A percentile compares a stretch with the other conserved stretches of the same genome.
Evolutionary conservation across 495 filamentous ascomycete genomes (phyloP).

Genomic region (Articulospora tetracladia): DNA sequence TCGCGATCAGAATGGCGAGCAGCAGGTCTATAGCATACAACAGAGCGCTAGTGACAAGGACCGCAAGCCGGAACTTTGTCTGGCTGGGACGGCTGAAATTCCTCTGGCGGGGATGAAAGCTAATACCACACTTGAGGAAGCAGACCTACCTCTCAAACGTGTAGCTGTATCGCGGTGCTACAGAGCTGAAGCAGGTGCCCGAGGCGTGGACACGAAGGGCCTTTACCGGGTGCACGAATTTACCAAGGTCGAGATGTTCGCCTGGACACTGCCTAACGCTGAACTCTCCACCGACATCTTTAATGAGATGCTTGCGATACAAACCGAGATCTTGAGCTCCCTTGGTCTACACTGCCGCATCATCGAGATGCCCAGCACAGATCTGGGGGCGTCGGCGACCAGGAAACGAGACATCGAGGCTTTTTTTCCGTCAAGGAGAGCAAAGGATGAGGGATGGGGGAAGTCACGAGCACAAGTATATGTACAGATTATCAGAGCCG

Average conservation of each 20-base stretch:
- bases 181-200: constrained; percentile 86
- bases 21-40: constrained; percentile 79
- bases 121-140: constrained; percentile 57
- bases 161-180: constrained; percentile 87
- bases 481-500: constrained; percentile 95
- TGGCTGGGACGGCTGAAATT: constrained; percentile 91
- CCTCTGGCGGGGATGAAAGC: constrained; percentile 90
- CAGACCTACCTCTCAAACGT: constrained; percentile 67
- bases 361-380: constrained; percentile 84
- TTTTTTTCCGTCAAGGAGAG: constrained; percentile 79
- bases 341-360: constrained; percentile 84
- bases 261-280: constrained; percentile 61
- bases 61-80: constrained; percentile 61
- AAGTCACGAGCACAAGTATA: constrained; percentile 84
- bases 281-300: constrained; percentile 56
- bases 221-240: constrained; percentile 99
- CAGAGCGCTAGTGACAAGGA: constrained; percentile 55
- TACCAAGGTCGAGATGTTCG: constrained; percentile 96
- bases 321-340: constrained; percentile 71
- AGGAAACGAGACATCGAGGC: constrained; percentile 93
- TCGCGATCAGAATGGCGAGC: constrained; percentile 83
- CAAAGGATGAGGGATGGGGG: constrained; percentile 83
- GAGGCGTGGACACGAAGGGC: constrained; percentile 87
- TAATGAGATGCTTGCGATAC: constrained; percentile 76
- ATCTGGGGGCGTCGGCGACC: constrained; percentile 82